phyloP scores from a whole-genome alignment of 345 rosid species.

The Lepidium aucheri region DNA sequence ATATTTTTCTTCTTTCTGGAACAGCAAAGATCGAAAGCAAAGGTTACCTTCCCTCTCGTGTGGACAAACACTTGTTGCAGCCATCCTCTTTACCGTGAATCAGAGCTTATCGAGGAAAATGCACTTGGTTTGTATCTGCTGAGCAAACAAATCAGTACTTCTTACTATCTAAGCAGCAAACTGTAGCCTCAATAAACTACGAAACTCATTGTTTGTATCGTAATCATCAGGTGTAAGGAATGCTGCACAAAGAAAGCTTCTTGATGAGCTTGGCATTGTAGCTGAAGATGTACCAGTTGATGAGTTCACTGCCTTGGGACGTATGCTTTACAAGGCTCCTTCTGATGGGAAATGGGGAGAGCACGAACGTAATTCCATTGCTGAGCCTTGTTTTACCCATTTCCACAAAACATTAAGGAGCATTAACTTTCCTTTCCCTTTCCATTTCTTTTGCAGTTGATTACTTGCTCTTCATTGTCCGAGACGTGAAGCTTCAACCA shows the following conservation, averaged over 20 bases:
- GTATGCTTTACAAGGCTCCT: slow-evolving; percentile 95
- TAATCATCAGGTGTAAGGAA: slow-evolving; percentile 72
- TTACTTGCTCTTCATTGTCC: slow-evolving; percentile 80
- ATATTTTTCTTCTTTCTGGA: background rate
- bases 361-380: slow-evolving; percentile 66
- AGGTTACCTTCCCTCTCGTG: slow-evolving; percentile 97
- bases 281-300: slow-evolving; percentile 90
- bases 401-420: background rate
- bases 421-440: background rate
- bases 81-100: slow-evolving; percentile 91
- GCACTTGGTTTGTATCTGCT: slow-evolving; percentile 51
- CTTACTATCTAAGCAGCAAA: background rate
- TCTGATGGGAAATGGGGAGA: slow-evolving; percentile 99
- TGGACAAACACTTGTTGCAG: slow-evolving; percentile 99
- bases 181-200: background rate
- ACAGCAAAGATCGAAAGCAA: slow-evolving; percentile 95
- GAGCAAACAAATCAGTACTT: background rate
- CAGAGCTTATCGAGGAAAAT: slow-evolving; percentile 74
- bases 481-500: slow-evolving; percentile 66
- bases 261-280: slow-evolving; percentile 91
- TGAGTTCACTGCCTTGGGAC: slow-evolving; percentile 67
- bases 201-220: background rate
- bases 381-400: background rate
- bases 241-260: slow-evolving; percentile 98
- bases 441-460: slow-evolving; percentile 56